Evolutionary conservation across 306 rosid species (phyloP).

Genomic region (Cicer bijugum): DNA sequence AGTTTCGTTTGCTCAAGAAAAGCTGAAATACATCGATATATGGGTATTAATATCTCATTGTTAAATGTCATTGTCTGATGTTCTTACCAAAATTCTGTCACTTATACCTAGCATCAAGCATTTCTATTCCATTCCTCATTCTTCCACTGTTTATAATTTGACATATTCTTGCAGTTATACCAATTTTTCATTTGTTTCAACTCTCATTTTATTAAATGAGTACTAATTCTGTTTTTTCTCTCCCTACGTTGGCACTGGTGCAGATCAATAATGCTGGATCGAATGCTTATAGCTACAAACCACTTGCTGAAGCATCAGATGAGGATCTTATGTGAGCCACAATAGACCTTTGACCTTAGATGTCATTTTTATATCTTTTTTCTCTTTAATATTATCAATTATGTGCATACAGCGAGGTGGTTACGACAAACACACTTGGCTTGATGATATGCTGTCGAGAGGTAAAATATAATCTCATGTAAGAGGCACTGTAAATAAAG

Average conservation of each 20-base stretch:
- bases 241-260: constrained; percentile 53
- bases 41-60: constrained; percentile 65
- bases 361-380: constrained; percentile 20
- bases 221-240: constrained; percentile 44
- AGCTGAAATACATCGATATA: constrained; percentile 75
- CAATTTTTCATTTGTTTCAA: constrained; percentile 25
- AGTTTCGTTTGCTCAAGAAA: constrained; percentile 78
- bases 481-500: constrained; percentile 30
- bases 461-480: constrained; percentile 58
- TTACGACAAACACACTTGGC: constrained; percentile 91
- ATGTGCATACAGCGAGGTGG: constrained; percentile 79
- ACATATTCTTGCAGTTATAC: neutral
- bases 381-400: constrained; percentile 33
- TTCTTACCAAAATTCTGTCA: constrained; percentile 10
- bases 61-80: constrained; percentile 13
- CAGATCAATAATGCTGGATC: constrained; percentile 99
- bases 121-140: constrained; percentile 16
- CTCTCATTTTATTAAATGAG: constrained; percentile 24
- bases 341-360: constrained; percentile 16
- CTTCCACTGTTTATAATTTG: constrained; percentile 25
- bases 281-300: constrained; percentile 89
- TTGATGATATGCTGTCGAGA: constrained; percentile 97
- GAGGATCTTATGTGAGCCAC: constrained; percentile 88
- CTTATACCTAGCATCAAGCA: constrained; percentile 1
- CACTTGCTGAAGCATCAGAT: constrained; percentile 91